Conservation (phyloP, 2,329 filamentous ascomycete genomes). For the Stylonectria norvegica region DNA sequence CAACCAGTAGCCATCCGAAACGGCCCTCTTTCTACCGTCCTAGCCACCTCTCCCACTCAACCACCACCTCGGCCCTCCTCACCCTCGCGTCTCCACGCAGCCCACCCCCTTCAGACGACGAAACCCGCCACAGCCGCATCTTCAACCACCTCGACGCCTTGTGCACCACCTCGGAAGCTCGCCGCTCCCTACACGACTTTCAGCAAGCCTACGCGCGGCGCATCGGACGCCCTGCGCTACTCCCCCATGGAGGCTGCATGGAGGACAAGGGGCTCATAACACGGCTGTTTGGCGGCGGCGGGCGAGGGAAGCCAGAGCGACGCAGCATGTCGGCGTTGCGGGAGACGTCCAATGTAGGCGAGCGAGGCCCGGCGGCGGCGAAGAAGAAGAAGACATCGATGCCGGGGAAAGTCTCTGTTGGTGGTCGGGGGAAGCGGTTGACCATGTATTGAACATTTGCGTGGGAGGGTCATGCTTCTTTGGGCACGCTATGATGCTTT, state of each 20-base stretch:
- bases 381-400: constrained; percentile 13
- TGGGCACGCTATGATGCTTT: background rate
- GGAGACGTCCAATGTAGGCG: constrained; percentile 6
- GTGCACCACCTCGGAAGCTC: constrained; percentile 48
- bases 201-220: constrained; percentile 47
- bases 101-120: constrained; percentile 33
- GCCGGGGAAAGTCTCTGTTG: background rate
- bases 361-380: constrained; percentile 5
- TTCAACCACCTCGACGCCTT: constrained; percentile 45
- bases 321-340: constrained; percentile 17
- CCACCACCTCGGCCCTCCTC: constrained; percentile 32
- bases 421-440: constrained; percentile 13
- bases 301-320: constrained; percentile 19
- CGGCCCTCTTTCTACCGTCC: constrained; percentile 9
- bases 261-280: constrained; percentile 27
- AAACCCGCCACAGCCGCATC: constrained; percentile 41
- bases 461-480: background rate
- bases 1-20: constrained; percentile 8
- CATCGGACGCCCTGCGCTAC: constrained; percentile 34
- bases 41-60: constrained; percentile 31
- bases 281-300: constrained; percentile 25
- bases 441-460: constrained; percentile 13
- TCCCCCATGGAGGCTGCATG: constrained; percentile 38
- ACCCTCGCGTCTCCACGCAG: constrained; percentile 16
- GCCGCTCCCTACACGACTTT: constrained; percentile 45